A percentile compares a stretch with the other conserved stretches of the same genome.
These are phyloP conservation scores for Alternaria sp. DNA, from an alignment of 2,329 filamentous ascomycete genomes.

Conservation along the genomic window DNA sequence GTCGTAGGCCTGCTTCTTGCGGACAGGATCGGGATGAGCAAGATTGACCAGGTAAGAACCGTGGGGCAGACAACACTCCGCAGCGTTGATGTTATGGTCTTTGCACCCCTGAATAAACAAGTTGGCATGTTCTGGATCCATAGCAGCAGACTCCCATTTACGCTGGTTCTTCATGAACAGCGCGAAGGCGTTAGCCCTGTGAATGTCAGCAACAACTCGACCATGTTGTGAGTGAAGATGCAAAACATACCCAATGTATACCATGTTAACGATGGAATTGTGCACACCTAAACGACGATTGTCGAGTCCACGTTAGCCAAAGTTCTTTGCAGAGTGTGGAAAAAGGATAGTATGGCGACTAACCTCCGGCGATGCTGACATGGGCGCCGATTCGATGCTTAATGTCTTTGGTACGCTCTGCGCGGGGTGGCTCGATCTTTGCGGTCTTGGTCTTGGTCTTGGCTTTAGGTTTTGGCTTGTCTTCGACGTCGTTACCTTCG, in stretches of 20 bases:
- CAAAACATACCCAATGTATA: slow-evolving; percentile 70
- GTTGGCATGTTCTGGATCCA: slow-evolving; percentile 71
- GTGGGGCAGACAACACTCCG: slow-evolving; percentile 84
- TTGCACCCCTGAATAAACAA: slow-evolving; percentile 75
- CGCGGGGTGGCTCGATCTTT: slow-evolving; percentile 68
- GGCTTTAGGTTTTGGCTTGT: slow-evolving; percentile 23
- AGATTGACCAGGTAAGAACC: slow-evolving; percentile 97
- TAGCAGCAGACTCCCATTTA: slow-evolving; percentile 87
- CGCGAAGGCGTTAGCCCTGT: slow-evolving; percentile 86
- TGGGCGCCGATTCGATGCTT: slow-evolving; percentile 92
- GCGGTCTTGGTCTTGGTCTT: slow-evolving; percentile 56
- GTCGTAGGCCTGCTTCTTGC: slow-evolving; percentile 84
- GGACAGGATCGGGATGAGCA: slow-evolving; percentile 79
- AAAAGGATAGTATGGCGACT: slow-evolving; percentile 29
- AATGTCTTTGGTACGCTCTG: slow-evolving; percentile 72
- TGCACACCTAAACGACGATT: slow-evolving; percentile 72
- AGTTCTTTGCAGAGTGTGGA: neutral
- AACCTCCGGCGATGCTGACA: slow-evolving; percentile 87
- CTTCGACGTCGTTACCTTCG: neutral
- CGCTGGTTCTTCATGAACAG: slow-evolving; percentile 96
- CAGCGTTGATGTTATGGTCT: slow-evolving; percentile 74
- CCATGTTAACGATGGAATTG: slow-evolving; percentile 80
- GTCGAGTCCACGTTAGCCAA: slow-evolving; percentile 27
- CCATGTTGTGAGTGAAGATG: neutral
- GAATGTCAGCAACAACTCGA: slow-evolving; percentile 32